phyloP scores from a whole-genome alignment of 805 yeast species.

The Lipomyces starkeyi region DNA sequence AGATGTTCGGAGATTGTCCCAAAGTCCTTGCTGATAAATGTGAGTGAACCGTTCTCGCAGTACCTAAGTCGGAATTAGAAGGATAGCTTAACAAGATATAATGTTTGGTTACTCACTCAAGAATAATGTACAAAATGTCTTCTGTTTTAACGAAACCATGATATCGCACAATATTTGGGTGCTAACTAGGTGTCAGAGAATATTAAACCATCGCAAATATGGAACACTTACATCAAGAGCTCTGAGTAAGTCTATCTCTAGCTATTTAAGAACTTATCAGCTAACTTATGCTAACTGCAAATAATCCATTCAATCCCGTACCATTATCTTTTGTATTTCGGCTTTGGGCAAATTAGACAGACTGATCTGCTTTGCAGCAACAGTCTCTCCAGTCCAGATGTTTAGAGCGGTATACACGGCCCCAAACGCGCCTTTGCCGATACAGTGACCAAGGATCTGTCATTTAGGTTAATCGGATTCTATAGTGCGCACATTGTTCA shows the following conservation, averaged over 20 bases:
- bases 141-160: constrained; percentile 68
- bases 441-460: constrained; percentile 56
- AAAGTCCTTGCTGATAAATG: constrained; percentile 58
- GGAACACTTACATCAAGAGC: constrained; percentile 51
- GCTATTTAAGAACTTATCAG: constrained; percentile 53
- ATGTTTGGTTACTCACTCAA: constrained; percentile 53
- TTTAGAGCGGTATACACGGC: constrained; percentile 80
- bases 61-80: constrained; percentile 35
- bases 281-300: background rate
- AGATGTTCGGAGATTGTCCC: constrained; percentile 63
- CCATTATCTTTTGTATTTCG: constrained; percentile 48
- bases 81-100: constrained; percentile 27
- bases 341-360: constrained; percentile 50
- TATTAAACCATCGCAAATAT: background rate
- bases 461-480: background rate
- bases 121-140: constrained; percentile 59
- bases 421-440: constrained; percentile 94
- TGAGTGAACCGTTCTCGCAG: constrained; percentile 68
- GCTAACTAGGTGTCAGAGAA: constrained; percentile 41
- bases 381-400: constrained; percentile 64
- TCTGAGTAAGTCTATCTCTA: constrained; percentile 69
- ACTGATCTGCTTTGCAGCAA: constrained; percentile 81
- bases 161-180: constrained; percentile 70
- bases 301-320: constrained; percentile 42
- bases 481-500: background rate